Evolutionary conservation across 179 eudicot genomes (phyloP).

Genomic region (Heliamphora pulchella): DNA sequence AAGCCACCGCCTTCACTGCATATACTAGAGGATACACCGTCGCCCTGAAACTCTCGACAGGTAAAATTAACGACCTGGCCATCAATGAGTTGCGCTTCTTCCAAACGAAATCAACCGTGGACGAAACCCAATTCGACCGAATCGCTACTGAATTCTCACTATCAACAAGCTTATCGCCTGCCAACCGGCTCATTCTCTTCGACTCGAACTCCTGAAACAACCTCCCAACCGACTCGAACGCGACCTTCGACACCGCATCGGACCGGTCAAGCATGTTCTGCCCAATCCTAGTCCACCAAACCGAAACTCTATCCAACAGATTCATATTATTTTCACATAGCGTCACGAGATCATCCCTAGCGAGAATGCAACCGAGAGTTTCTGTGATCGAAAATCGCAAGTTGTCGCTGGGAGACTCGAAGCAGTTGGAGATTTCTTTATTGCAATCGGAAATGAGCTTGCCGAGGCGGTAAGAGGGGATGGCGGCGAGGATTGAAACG

Average conservation of each 20-base stretch:
- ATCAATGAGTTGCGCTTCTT: conserved; percentile 65
- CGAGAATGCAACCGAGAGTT: conserved; percentile 77
- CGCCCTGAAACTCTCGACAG: conserved; percentile 67
- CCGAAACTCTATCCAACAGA: conserved; percentile 65
- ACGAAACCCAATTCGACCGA: conserved; percentile 76
- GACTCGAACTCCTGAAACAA: conserved; percentile 88
- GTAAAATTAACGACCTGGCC: conserved; percentile 55
- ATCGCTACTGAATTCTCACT: conserved; percentile 92
- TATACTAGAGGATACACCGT: conserved; percentile 73
- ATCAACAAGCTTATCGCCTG: conserved; percentile 91
- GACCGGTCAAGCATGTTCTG: conserved; percentile 67
- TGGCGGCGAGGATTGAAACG: conserved; percentile 77
- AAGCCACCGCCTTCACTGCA: conserved; percentile 86
- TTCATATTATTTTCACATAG: conserved; percentile 74
- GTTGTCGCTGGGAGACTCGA: conserved; percentile 56
- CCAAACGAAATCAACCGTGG: conserved; percentile 89
- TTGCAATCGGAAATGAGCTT: conserved; percentile 47
- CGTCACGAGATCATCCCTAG: conserved; percentile 80
- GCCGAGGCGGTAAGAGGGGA: conserved; percentile 64
- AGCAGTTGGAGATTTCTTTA: conserved; percentile 54
- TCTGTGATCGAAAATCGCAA: conserved; percentile 80
- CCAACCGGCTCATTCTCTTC: conserved; percentile 83
- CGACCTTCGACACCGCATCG: conserved; percentile 70
- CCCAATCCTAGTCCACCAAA: conserved; percentile 80
- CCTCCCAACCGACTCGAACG: conserved; percentile 81